These are phyloP conservation scores for Suhomyces sp. DNA, from an alignment of 805 yeast genomes.

Conservation along the genomic window DNA sequence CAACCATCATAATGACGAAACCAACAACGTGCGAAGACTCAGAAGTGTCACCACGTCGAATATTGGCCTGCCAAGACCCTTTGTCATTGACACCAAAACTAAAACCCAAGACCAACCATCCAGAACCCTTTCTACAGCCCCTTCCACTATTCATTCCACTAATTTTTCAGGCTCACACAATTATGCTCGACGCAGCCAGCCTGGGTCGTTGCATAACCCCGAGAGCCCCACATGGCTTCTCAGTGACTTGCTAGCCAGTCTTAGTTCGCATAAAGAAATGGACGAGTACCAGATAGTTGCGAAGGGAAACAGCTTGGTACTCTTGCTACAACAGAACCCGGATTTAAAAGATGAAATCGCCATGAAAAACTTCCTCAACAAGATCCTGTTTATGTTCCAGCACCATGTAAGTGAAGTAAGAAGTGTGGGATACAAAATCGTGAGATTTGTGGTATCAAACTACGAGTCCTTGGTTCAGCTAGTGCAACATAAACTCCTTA, in stretches of 20 bases:
- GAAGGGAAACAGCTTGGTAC: slow-evolving; percentile 65
- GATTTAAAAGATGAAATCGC: slow-evolving; percentile 62
- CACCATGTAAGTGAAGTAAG: slow-evolving; percentile 59
- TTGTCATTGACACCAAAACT: not conserved
- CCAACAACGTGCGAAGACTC: slow-evolving; percentile 2
- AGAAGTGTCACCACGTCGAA: slow-evolving; percentile 10
- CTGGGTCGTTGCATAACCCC: not conserved
- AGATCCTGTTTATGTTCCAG: slow-evolving; percentile 59
- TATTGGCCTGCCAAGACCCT: not conserved
- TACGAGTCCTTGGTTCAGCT: slow-evolving; percentile 53
- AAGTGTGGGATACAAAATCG: slow-evolving; percentile 72
- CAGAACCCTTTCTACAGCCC: not conserved
- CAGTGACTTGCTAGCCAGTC: slow-evolving; percentile 57
- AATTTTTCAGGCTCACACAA: not conserved
- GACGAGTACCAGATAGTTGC: slow-evolving; percentile 50
- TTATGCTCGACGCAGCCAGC: not conserved
- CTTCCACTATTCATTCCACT: not conserved
- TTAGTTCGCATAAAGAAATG: slow-evolving; percentile 49
- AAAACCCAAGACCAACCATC: not conserved
- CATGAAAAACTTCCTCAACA: slow-evolving; percentile 51
- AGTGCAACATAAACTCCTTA: slow-evolving; percentile 55
- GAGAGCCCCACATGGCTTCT: slow-evolving; percentile 52
- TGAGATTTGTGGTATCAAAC: slow-evolving; percentile 61
- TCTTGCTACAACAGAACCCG: slow-evolving; percentile 55
- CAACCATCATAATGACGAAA: not conserved